Evolutionary conservation across 108 stramenopile species (phyloP).

Genomic region (Phaeodactylum tricornutum): DNA sequence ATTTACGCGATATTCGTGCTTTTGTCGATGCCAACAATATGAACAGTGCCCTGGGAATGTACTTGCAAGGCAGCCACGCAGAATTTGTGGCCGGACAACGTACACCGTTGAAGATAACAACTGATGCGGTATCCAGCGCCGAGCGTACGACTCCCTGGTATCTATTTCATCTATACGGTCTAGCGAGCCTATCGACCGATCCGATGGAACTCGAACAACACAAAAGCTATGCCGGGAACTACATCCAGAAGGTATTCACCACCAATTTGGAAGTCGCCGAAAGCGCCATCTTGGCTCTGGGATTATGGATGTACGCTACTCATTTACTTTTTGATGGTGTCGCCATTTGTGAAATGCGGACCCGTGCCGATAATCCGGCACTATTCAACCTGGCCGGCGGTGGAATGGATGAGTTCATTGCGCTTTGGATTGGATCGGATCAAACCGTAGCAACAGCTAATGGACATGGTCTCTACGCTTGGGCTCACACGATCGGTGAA

Average conservation of each 20-base stretch:
- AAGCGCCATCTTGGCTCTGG: constrained; percentile 42
- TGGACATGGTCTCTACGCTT: constrained; percentile 60
- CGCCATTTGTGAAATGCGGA: constrained; percentile 36
- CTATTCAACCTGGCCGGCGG: constrained; percentile 29
- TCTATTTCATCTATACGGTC: constrained; percentile 60
- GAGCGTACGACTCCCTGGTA: constrained; percentile 31
- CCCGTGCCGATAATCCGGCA: constrained; percentile 42
- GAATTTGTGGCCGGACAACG: constrained; percentile 20
- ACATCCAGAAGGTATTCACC: constrained; percentile 40
- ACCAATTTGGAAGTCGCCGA: constrained; percentile 20
- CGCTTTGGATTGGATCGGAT: constrained; percentile 61
- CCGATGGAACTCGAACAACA: constrained; percentile 2
- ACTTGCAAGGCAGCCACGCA: constrained; percentile 43
- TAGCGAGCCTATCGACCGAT: constrained; percentile 25
- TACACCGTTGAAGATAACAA: constrained; percentile 28
- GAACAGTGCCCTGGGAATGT: constrained; percentile 33
- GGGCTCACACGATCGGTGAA: constrained; percentile 37
- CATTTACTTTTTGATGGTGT: constrained; percentile 54
- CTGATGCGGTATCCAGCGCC: constrained; percentile 8
- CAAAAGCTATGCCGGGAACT: constrained; percentile 3
- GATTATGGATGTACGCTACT: constrained; percentile 57
- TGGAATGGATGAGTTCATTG: constrained; percentile 71
- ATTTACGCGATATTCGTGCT: constrained; percentile 52
- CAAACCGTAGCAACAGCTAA: constrained; percentile 36
- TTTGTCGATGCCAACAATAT: constrained; percentile 6